These are phyloP conservation scores for Uronychia setigera DNA, from an alignment of 73 alveolate species.

Conservation along the genomic window DNA sequence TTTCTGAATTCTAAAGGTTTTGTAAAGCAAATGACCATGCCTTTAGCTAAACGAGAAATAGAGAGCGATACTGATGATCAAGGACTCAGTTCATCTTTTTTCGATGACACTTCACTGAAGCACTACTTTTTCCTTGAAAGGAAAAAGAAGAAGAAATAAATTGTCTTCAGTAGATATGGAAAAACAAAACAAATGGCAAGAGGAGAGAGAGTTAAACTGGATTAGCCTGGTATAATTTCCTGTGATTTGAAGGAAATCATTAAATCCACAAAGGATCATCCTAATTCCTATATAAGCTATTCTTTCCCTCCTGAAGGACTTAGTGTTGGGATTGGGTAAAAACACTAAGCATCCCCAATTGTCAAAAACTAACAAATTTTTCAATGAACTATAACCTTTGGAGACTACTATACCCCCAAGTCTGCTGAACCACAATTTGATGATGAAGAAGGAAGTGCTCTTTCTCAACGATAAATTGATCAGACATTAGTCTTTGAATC, in stretches of 20 bases:
- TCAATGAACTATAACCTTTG: too few relatives aligned
- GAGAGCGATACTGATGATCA: neutral
- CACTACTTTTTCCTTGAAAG: neutral
- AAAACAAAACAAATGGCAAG: neutral
- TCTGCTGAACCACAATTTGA: too few relatives aligned
- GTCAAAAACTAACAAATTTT: neutral
- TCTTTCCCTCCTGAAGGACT: neutral
- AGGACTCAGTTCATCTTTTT: neutral
- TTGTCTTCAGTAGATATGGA: neutral
- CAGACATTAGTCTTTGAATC: constrained; percentile 85
- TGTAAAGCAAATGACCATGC: neutral
- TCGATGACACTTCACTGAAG: neutral
- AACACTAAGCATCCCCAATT: neutral
- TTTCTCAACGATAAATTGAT: constrained; percentile 38
- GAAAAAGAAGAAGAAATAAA: neutral
- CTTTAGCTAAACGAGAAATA: neutral
- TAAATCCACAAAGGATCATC: neutral
- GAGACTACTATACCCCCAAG: too few relatives aligned
- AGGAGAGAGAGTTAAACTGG: neutral
- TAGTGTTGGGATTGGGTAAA: neutral
- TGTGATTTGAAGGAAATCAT: neutral
- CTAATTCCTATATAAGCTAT: neutral
- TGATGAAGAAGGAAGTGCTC: neutral
- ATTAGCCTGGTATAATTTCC: neutral
- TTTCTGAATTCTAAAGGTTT: neutral